Evolutionary conservation across 2,329 filamentous ascomycete species (phyloP), one percentile per base, ranked within the genome.

Genomic region (Trichothecium sympodiale): DNA sequence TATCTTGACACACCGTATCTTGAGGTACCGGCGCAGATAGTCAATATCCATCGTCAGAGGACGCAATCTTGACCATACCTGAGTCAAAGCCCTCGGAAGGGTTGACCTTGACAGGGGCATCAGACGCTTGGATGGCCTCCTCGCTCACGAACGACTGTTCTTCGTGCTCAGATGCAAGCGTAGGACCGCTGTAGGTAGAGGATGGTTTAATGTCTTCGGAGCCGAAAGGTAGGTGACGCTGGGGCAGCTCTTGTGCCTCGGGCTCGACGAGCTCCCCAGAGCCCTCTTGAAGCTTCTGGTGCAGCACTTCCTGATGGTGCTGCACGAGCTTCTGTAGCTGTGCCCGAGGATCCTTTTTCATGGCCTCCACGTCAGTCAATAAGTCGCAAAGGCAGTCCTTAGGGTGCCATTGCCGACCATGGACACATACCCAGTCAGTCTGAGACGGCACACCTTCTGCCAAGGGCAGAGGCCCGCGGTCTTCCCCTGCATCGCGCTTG

Each of bases 381-480:
- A 71, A 53, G 46, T 67, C 61, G 57, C 69, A 75, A 47, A 64
- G 60, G 58, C 69, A 74, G 56, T 71, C 68, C 50, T 60, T 55
- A 42, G 62, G 63, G 41, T 47, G 53, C 62, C 67, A 74, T 45
- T 52, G 49, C 43, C 54, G 56, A 43, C 69, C 69, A 52, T 73
- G 69, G 60, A 69, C 69, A 85, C 85, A 81, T 86, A 94, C 87
- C 89, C 89, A 95, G 59, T 94, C 85, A 54, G 76, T 72, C 70
- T 94, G 88, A 57, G 76, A 69, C 42, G 88, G 87, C 44, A 94
- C 87, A 35, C 86, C 88, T 54, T 84, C 75, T 34, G 88, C 87
- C 44, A 67, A 65, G 42, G 85, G 85, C 46, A 94, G 66, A 50
- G 69, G 65, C 43, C 68, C 69, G 43, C 64, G 60, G 34, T 65